Evolutionary conservation across 495 filamentous ascomycete genomes (phyloP).

Genomic region (Daldinia bambusicola): DNA sequence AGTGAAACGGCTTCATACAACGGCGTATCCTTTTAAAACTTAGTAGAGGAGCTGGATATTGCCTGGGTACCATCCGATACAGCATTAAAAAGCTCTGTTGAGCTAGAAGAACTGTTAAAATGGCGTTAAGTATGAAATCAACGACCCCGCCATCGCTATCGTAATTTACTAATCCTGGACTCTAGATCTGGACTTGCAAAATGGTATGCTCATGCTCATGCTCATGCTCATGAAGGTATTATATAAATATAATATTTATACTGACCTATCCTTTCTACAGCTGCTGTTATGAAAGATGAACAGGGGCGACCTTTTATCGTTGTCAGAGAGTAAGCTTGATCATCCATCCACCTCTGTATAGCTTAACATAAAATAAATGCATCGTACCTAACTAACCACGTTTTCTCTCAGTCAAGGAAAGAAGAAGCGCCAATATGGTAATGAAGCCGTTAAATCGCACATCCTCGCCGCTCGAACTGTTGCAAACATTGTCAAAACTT

Average conservation of each 20-base stretch:
- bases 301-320: conserved; percentile 97
- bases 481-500: conserved; percentile 96
- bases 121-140: conserved; percentile 57
- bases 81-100: conserved; percentile 36
- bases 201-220: conserved; percentile 52
- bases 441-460: conserved; percentile 96
- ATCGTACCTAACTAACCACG: conserved; percentile 27
- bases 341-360: background rate
- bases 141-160: conserved; percentile 39
- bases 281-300: conserved; percentile 79
- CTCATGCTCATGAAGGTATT: background rate
- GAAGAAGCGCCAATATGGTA: conserved; percentile 97
- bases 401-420: conserved; percentile 81
- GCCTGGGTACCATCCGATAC: background rate
- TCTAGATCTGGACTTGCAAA: conserved; percentile 62
- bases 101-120: conserved; percentile 50
- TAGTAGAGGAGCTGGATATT: background rate
- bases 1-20: conserved; percentile 28
- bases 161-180: conserved; percentile 45
- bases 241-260: background rate
- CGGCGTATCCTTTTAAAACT: conserved; percentile 6
- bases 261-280: conserved; percentile 50
- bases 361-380: too few species aligned
- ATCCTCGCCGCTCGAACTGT: conserved; percentile 96
- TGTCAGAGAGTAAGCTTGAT: conserved; percentile 85